These are phyloP conservation scores for Spinacia oleracea DNA, from an alignment of 179 eudicot genomes.

Conservation along the genomic window DNA sequence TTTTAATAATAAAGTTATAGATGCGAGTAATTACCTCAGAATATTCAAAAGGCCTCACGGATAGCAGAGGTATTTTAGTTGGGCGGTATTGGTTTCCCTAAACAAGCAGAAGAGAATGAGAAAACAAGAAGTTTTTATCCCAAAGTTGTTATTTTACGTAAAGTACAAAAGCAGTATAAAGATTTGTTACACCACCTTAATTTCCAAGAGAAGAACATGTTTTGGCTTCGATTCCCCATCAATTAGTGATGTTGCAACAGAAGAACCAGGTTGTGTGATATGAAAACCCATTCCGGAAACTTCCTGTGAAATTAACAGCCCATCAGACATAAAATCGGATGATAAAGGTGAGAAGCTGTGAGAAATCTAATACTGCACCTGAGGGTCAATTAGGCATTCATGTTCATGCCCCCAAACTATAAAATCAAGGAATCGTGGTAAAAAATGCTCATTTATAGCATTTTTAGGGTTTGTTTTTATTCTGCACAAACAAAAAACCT, in stretches of 20 bases:
- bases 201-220: conserved; percentile 93
- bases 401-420: conserved; percentile 99
- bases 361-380: conserved; percentile 48
- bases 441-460: conserved; percentile 96
- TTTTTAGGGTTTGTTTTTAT: conserved; percentile 98
- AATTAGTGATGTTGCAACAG: conserved; percentile 96
- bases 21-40: conserved; percentile 63
- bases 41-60: conserved; percentile 96
- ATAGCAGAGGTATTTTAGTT: conserved; percentile 87
- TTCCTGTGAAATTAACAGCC: conserved; percentile 53
- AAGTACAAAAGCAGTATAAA: conserved; percentile 2
- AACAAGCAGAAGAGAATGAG: conserved; percentile 21
- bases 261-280: conserved; percentile 99
- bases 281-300: conserved; percentile 99
- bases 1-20: no score
- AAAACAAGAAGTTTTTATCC: not conserved
- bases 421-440: conserved; percentile 95
- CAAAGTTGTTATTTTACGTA: not conserved
- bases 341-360: not conserved
- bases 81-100: conserved; percentile 99
- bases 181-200: conserved; percentile 60
- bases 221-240: conserved; percentile 98
- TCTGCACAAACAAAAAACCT: conserved; percentile 41
- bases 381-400: conserved; percentile 98
- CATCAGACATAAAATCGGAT: conserved; percentile 23